Percentiles rank a stretch among this genome's conserved stretches.
phyloP scores from a whole-genome alignment of 2,329 filamentous ascomycete species.

The Scortechinia acanthostroma region DNA sequence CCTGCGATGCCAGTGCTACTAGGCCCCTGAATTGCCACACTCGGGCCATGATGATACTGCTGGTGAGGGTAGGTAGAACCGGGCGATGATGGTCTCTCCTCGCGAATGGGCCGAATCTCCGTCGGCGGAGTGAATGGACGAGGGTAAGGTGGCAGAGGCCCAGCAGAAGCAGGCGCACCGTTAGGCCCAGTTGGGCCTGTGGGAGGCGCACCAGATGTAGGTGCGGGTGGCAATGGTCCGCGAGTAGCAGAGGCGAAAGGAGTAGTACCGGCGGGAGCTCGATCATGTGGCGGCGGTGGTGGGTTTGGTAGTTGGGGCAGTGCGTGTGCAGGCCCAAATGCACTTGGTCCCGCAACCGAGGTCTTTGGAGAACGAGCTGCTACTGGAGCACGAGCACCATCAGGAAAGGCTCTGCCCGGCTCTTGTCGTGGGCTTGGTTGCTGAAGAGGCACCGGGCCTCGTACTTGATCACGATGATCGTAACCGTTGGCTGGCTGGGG shows the following conservation, averaged over 20 bases:
- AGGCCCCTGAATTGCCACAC: neutral
- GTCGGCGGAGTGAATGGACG: slow-evolving; percentile 71
- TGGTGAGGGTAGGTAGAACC: slow-evolving; percentile 79
- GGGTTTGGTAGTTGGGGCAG: neutral
- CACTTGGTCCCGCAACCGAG: neutral
- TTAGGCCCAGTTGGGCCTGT: slow-evolving; percentile 15
- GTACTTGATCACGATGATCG: slow-evolving; percentile 65
- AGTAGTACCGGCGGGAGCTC: neutral
- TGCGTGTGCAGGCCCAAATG: neutral
- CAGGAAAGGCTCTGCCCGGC: slow-evolving; percentile 16
- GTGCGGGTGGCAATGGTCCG: slow-evolving; percentile 29
- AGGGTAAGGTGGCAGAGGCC: slow-evolving; percentile 60
- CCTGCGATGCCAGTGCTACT: slow-evolving; percentile 45
- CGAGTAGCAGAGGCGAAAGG: neutral
- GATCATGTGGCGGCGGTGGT: neutral
- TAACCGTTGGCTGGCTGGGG: slow-evolving; percentile 64
- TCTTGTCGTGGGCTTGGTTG: slow-evolving; percentile 75
- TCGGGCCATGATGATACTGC: slow-evolving; percentile 55
- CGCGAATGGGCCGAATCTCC: slow-evolving; percentile 75
- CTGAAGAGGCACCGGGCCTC: slow-evolving; percentile 59
- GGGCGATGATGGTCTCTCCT: slow-evolving; percentile 84
- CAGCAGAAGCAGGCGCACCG: slow-evolving; percentile 30
- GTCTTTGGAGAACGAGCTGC: neutral
- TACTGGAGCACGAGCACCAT: neutral
- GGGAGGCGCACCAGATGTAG: neutral